A percentile compares a stretch with the other conserved stretches of the same genome.
These are phyloP conservation scores for Stevia rebaudiana DNA, from an alignment of 140 eudicot species.

Conservation along the genomic window DNA sequence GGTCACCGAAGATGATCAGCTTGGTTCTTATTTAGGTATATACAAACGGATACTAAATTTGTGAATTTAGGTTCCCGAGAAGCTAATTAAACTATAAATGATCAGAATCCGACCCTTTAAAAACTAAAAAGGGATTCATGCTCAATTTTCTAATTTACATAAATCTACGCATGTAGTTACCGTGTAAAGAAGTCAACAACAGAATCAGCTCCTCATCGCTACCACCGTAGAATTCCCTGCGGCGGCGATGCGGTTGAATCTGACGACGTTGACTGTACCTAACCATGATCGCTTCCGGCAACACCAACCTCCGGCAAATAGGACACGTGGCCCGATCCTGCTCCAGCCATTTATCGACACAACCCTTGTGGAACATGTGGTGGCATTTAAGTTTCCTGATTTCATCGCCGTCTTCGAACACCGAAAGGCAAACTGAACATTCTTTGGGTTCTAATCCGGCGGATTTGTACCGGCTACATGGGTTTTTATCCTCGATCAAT, in stretches of 20 bases:
- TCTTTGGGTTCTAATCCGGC: conserved; percentile 21
- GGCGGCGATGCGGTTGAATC: conserved; percentile 20
- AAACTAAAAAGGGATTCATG: too few relatives aligned
- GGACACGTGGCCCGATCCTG: conserved; percentile 62
- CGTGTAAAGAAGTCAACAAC: conserved; percentile 52
- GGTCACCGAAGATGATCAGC: too few relatives aligned
- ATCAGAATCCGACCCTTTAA: too few relatives aligned
- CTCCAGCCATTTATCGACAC: conserved; percentile 63
- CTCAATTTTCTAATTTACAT: conserved; percentile 15
- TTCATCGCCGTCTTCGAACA: conserved; percentile 45
- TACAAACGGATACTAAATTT: too few relatives aligned
- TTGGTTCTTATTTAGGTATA: too few relatives aligned
- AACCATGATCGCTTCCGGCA: conserved; percentile 53
- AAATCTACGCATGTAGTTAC: conserved; percentile 50
- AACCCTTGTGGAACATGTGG: conserved; percentile 51
- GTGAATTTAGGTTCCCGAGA: too few relatives aligned
- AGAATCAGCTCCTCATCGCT: conserved; percentile 56
- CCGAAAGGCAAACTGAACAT: conserved; percentile 54
- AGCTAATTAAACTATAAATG: too few relatives aligned
- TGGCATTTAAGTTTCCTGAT: conserved; percentile 37
- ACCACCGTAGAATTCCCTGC: conserved; percentile 33
- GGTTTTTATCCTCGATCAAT: conserved; percentile 43
- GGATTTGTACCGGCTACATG: conserved; percentile 27
- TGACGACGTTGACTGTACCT: conserved; percentile 31
- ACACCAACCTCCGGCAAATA: conserved; percentile 44